Evolutionary conservation across 768 basidiomycete species (phyloP).

Genomic region (Coprinopsis sp.): DNA sequence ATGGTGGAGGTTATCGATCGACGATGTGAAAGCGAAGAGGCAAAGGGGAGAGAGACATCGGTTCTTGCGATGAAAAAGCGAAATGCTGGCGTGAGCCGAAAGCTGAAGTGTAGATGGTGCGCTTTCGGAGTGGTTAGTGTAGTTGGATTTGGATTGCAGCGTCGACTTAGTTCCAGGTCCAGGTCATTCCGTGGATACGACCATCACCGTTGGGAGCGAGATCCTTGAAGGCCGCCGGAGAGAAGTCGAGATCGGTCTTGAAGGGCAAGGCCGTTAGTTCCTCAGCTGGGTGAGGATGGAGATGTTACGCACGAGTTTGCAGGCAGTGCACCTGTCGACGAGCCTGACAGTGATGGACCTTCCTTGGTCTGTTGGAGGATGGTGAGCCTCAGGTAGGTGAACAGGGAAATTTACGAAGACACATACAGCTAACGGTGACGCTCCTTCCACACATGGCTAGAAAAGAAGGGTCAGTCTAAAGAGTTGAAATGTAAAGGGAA

Average conservation of each 20-base stretch:
- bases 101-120: not conserved
- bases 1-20: too few relatives aligned
- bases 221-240: conserved; percentile 48
- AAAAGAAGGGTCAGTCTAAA: too few relatives aligned
- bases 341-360: conserved; percentile 44
- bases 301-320: too few relatives aligned
- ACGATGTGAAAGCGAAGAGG: too few relatives aligned
- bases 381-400: conserved; percentile 6
- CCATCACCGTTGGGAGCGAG: conserved; percentile 45
- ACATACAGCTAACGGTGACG: conserved; percentile 47
- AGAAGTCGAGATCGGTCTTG: conserved; percentile 63
- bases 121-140: not conserved
- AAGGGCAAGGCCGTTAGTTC: too few relatives aligned
- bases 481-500: too few relatives aligned
- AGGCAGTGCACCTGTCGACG: conserved; percentile 62
- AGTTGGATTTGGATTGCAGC: conserved; percentile 1
- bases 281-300: too few relatives aligned
- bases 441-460: conserved; percentile 58
- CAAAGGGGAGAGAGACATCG: too few relatives aligned
- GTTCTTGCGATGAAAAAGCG: too few relatives aligned
- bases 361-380: conserved; percentile 41
- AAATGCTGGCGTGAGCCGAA: not conserved
- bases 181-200: conserved; percentile 45
- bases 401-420: conserved; percentile 2
- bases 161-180: conserved; percentile 41